Conservation (phyloP, 257 asterid species). For the Nemophila menziesii region DNA sequence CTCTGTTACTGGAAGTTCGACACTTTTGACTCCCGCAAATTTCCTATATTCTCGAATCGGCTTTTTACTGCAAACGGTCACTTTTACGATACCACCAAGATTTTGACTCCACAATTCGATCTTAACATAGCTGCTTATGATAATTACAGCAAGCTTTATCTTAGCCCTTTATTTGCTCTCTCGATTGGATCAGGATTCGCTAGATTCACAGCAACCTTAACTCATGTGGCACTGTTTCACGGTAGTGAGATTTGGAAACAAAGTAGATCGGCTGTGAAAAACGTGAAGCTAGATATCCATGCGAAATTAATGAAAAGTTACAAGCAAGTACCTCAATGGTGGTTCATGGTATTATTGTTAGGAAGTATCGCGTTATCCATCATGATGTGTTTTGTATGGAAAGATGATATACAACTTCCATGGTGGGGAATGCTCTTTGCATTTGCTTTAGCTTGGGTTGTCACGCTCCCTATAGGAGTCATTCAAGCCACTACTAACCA, state of each 20-base stretch:
- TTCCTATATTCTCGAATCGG: conserved; percentile 87
- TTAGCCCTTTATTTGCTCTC: conserved; percentile 89
- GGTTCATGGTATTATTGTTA: conserved; percentile 52
- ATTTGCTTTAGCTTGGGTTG: conserved; percentile 66
- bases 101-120: conserved; percentile 79
- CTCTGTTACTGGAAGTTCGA: conserved; percentile 89
- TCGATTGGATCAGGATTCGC: conserved; percentile 95
- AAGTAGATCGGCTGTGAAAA: conserved; percentile 61
- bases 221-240: conserved; percentile 79
- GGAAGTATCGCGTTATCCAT: conserved; percentile 63
- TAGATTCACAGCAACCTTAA: conserved; percentile 83
- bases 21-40: conserved; percentile 78
- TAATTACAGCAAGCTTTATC: conserved; percentile 79
- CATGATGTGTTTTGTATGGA: conserved; percentile 66
- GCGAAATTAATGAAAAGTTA: conserved; percentile 70
- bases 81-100: conserved; percentile 59
- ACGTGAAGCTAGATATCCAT: conserved; percentile 54
- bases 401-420: conserved; percentile 67
- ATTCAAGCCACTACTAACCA: conserved; percentile 95
- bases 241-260: conserved; percentile 95
- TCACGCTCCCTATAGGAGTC: conserved; percentile 87
- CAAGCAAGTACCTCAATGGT: conserved; percentile 89
- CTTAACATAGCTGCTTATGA: conserved; percentile 64
- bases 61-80: conserved; percentile 62
- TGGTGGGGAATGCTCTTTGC: conserved; percentile 97